Evolutionary conservation across 208 protist genomes (phyloP).

Genomic region (Borovskyia barvae): DNA sequence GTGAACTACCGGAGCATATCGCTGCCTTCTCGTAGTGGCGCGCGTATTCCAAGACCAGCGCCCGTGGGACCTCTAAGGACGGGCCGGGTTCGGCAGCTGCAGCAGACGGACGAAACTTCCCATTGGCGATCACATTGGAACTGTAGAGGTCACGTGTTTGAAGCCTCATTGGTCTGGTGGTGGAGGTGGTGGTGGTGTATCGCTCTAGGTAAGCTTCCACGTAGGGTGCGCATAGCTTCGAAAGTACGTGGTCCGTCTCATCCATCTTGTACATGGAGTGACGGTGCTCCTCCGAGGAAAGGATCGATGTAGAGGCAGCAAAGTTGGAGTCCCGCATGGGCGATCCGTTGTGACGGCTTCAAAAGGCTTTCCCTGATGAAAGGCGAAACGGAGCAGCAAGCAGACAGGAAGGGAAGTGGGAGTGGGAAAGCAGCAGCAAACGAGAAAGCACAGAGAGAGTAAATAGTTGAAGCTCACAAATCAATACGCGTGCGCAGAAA

Average conservation of each 20-base stretch:
- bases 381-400: neutral
- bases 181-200: too few relatives aligned
- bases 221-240: slow-evolving; percentile 19
- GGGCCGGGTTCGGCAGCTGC: too few relatives aligned
- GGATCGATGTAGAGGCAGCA: neutral
- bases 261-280: neutral
- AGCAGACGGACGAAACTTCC: too few relatives aligned
- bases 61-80: neutral
- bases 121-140: too few relatives aligned
- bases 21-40: slow-evolving; percentile 7
- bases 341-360: too few relatives aligned
- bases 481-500: too few relatives aligned
- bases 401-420: slow-evolving; percentile 1
- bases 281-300: neutral
- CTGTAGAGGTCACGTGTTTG: too few relatives aligned
- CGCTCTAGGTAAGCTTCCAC: slow-evolving; percentile 9
- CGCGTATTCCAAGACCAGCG: slow-evolving; percentile 3
- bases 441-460: slow-evolving; percentile 2
- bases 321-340: too few relatives aligned
- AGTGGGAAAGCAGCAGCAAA: neutral
- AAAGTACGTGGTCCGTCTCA: neutral
- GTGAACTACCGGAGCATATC: neutral
- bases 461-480: too few relatives aligned
- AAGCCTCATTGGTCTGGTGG: too few relatives aligned
- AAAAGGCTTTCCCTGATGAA: neutral